These are phyloP conservation scores for Aureobasidium leucospermi DNA, from an alignment of 2,329 filamentous ascomycete species.

Conservation along the genomic window DNA sequence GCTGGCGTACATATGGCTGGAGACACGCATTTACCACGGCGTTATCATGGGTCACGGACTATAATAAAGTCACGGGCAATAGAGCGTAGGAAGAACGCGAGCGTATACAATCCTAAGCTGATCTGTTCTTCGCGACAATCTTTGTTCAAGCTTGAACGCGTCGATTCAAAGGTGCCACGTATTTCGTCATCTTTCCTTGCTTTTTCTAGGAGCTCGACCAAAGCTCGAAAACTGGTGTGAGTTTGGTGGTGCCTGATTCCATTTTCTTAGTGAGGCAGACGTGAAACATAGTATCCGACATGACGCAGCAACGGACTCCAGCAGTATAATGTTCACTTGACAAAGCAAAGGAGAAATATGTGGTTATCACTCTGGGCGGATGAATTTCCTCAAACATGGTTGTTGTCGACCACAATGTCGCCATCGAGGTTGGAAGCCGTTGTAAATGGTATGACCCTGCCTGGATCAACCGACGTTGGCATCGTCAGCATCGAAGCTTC, in stretches of 20 bases:
- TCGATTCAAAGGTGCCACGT: too few relatives aligned
- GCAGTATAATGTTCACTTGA: too few relatives aligned
- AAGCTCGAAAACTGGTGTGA: too few relatives aligned
- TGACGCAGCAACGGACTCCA: too few relatives aligned
- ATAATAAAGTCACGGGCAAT: neutral
- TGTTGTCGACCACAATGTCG: neutral
- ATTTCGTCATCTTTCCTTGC: too few relatives aligned
- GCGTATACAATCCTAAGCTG: neutral
- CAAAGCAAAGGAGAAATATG: neutral
- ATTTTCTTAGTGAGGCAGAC: too few relatives aligned
- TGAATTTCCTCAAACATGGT: neutral
- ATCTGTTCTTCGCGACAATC: too few relatives aligned
- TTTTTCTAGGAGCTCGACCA: too few relatives aligned
- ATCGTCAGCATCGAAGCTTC: neutral
- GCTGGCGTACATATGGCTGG: neutral
- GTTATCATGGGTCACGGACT: neutral
- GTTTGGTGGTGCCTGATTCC: too few relatives aligned
- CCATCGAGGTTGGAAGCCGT: neutral
- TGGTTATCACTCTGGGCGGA: neutral
- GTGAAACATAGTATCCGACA: too few relatives aligned
- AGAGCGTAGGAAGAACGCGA: neutral
- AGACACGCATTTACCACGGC: conserved; percentile 7
- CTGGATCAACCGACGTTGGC: neutral
- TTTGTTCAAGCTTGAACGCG: too few relatives aligned
- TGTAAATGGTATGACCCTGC: neutral